A percentile compares a stretch with the other conserved stretches of the same genome.
phyloP scores from a whole-genome alignment of 257 asterid species.

The Jasminum sambac region DNA sequence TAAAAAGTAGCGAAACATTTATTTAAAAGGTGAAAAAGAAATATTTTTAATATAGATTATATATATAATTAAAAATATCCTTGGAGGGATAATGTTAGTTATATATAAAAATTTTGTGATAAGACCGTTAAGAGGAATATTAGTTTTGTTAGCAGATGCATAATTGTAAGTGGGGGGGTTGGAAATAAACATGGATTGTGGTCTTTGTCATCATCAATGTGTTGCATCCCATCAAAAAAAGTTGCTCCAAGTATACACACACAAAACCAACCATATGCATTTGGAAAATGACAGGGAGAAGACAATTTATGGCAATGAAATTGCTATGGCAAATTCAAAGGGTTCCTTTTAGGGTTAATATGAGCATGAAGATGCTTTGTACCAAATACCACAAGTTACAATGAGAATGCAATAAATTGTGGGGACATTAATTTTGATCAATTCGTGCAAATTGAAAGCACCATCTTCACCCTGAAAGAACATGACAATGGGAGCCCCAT shows the following conservation, averaged over 20 bases:
- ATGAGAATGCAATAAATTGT: conserved; percentile 11
- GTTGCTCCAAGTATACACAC: not conserved
- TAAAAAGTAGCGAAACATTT: too few species aligned
- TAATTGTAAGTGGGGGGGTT: not conserved
- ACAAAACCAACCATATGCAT: not conserved
- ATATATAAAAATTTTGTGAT: not conserved
- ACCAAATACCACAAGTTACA: conserved; percentile 10
- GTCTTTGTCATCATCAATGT: conserved; percentile 3
- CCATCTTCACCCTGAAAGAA: conserved; percentile 5
- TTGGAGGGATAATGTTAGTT: too few species aligned
- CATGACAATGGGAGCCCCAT: conserved; percentile 11
- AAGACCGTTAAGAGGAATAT: not conserved
- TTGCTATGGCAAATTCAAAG: conserved; percentile 19
- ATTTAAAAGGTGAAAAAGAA: too few species aligned
- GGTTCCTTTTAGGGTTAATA: conserved; percentile 21
- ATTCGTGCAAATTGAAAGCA: conserved; percentile 7
- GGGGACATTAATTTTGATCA: not conserved
- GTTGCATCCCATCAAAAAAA: not conserved
- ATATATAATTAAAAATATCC: too few species aligned
- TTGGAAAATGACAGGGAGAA: conserved; percentile 18
- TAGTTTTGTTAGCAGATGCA: not conserved
- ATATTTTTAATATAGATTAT: too few species aligned
- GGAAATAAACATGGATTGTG: not conserved
- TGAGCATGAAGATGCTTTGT: conserved; percentile 23
- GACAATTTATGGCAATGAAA: not conserved